Base-by-base conservation (phyloP, 495 filamentous ascomycete species). In the Gamarada debralockiae region DNA sequence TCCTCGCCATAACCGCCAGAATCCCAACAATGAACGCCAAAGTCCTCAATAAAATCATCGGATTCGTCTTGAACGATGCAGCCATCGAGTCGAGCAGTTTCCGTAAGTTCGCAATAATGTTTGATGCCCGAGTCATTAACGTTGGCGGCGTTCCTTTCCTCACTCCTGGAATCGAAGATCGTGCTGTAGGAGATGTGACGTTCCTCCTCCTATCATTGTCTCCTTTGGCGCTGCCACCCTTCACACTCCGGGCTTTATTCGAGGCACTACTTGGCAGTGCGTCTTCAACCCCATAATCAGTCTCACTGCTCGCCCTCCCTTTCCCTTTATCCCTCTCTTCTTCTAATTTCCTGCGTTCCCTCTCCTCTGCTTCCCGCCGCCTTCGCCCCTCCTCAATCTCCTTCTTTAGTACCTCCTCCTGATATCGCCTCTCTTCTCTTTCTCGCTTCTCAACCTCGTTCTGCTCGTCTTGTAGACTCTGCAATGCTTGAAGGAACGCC, bases 11-110 rank as follows among this genome's bases (percentile, higher is more conserved):
- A 56, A 92, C 80, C 60, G 90, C 69, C 38, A 96, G 52, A 46
- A 98, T 75, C 39, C 87, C 86, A n/a, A 92, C 71, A 18, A 96
- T 57, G 63, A 97, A 96, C 9, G 91, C 77, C 38, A 97, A 53
- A 29, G 85, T 83, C 45, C 89, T 80, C 50, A 91, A 70, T 60
- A 95, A 67, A 18, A 85, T 68, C 67, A 89, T 72, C 0, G 92
- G 90, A 58, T 90, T 92, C 2, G 77, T 80, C 17, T 77, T 80
- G 43, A 92, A 73, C 14, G 79, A 80, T 29, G 73, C 67, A 0
- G 79, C 75, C 43, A 90, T 75, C 46, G 82, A 75, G 41, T 81
- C 75, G 13, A 91, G 64, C 12, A 89, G 52, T 33, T 79, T 79
- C 54, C 81, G 77, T 25, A 92, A 47, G 25, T 82, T 78, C 18